Conservation (phyloP, 768 basidiomycete species). For the Phallus indusiatus region DNA sequence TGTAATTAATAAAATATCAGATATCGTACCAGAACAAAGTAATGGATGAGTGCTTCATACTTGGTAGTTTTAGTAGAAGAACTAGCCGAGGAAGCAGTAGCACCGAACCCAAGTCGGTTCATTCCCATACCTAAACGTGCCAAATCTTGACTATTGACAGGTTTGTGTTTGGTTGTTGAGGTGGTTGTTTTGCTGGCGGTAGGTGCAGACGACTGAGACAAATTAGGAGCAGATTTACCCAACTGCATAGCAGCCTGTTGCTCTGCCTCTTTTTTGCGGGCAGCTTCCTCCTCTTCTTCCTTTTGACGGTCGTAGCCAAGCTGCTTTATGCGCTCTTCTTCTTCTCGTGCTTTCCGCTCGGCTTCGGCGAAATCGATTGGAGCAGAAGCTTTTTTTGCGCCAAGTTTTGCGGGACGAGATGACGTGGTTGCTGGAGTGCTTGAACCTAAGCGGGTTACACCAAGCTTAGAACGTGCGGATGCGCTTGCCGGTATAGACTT, state of each 20-base stretch:
- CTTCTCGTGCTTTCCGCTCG: conserved; percentile 80
- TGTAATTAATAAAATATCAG: conserved; percentile 3
- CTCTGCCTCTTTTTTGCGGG: conserved; percentile 51
- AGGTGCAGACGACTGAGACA: conserved; percentile 14
- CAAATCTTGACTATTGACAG: conserved; percentile 38
- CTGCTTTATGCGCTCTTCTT: conserved; percentile 86
- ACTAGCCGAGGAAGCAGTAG: conserved; percentile 55
- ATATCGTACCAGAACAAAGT: neutral
- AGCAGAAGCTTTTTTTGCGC: conserved; percentile 75
- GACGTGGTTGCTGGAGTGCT: conserved; percentile 20
- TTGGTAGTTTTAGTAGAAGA: conserved; percentile 36
- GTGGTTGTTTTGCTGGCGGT: conserved; percentile 17
- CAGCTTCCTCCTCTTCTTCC: conserved; percentile 77
- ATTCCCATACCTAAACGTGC: conserved; percentile 61
- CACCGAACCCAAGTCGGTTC: conserved; percentile 76
- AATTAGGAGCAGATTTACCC: conserved; percentile 27
- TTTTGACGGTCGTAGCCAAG: conserved; percentile 83
- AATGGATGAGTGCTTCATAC: conserved; percentile 6
- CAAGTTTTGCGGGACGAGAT: conserved; percentile 53
- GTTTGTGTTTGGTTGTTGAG: conserved; percentile 22
- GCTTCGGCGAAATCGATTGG: conserved; percentile 92
- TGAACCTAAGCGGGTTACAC: conserved; percentile 34
- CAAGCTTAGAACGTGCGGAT: conserved; percentile 29
- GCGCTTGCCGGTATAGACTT: conserved; percentile 17
- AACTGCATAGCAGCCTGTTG: conserved; percentile 26